Base-by-base conservation (phyloP, 2,329 filamentous ascomycete genomes). In the Cladophialophora chaetospira region DNA sequence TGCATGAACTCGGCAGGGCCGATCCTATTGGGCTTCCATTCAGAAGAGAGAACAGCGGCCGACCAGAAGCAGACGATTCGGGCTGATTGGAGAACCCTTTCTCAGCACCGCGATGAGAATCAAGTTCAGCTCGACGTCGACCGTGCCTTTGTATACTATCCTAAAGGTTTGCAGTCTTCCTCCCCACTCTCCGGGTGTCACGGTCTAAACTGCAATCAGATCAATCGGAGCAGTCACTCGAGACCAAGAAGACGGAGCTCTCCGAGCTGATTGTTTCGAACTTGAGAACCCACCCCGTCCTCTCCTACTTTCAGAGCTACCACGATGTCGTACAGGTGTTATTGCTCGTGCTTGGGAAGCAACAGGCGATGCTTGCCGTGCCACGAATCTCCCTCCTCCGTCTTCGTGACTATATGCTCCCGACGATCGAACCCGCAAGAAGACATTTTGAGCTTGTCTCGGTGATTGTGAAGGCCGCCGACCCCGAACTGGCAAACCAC, bases 281-380 rank as follows among this genome's bases (percentile, higher is more conserved):
- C 11, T 82, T 99, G 43, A 87, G 95, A 51, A 83, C 83, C 29
- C 82, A 95, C 67, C 91, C 92, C 13, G 86, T 87, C 70, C 83
- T 99, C 31, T 91, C 86, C 77, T 99, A 99, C 75, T 99, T 99
- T 73, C 94, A 99, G 76, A 94, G 94, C 70, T 99, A 95, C 72
- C 94, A 99, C 73, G 94, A 99, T 75, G 97, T 99, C 68, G 94
- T 90, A 66, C 95, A 99, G 75, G 94, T 99, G 21, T 82, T 99
- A 58, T 82, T 97, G 36, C 82, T 99, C 11, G 92, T 97, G 9
- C 80, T 99, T 3, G 87, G 87, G 0, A 75, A 83, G 8, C 68
- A 79, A 19, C 71, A 79, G 52, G 86, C 89, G 13, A 78, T 81
- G 15, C 72, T 79, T 5, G 84, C 87, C 13, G 84, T 95, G 28